Evolutionary conservation across 2,329 filamentous ascomycete genomes (phyloP), one percentile per base, ranked within the genome.

Genomic region (Zymoseptoria pseudotritici): DNA sequence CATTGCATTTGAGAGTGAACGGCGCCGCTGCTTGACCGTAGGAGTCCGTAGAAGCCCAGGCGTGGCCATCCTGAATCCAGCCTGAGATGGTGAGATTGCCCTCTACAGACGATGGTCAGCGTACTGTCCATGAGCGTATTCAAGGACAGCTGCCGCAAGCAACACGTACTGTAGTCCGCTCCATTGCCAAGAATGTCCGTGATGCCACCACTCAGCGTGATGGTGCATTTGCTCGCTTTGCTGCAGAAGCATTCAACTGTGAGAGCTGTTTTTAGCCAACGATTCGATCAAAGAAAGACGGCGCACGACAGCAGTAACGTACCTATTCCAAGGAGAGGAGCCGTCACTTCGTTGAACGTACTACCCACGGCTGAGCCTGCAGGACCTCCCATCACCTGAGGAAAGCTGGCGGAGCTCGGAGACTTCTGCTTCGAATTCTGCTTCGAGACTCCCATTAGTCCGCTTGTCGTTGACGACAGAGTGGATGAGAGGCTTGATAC

Each of bases 61-160:
- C 61, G 31, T 56, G 61, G 21, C 61, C 61, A 29, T 62, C 55
- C 26, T 62, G 55, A 31, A 62, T 59, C 61, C 61, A 62, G 8
- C 55, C 61, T 29, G 61, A 57, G 49, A 60, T 57, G 6, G 58
- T 58, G 8, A 58, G 42, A 22, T 56, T 60, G 17, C 61, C 61
- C 57, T 58, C 61, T 62, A 19, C 21, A 24, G 24, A 17, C 21
- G 19, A 22, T 17, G n/a, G 31, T 56, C 17, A 46, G 51, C 51
- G 4, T 20, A 17, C 24, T 4, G 13, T 20, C n/a, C 20, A 2
- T n/a, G 17, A 13, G 13, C 6, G 9, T 26, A 4, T 13, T 42
- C 36, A 13, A 46, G 17, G 36, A n/a, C 2, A 17, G n/a, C 8
- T 17, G 8, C 20, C 17, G 7, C 13, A 29, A 49, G 36, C n/a